These are phyloP conservation scores for Gossypium armourianum DNA, from an alignment of 441 rosid species.

Conservation along the genomic window DNA sequence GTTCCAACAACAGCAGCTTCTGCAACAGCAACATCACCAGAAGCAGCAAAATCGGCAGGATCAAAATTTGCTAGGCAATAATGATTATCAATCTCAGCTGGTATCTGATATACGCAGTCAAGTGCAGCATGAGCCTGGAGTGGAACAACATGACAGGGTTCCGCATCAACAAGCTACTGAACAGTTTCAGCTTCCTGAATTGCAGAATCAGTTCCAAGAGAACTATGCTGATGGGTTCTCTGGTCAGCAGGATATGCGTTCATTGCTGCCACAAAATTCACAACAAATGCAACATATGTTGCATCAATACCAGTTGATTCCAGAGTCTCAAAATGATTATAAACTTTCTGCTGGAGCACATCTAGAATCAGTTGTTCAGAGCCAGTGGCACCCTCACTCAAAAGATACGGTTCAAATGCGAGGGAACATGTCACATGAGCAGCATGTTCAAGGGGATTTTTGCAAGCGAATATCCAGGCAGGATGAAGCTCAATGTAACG, in stretches of 20 bases:
- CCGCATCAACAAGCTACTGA: conserved; percentile 53
- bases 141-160: conserved; percentile 44
- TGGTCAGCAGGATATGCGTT: conserved; percentile 39
- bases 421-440: conserved; percentile 43
- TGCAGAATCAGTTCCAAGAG: conserved; percentile 64
- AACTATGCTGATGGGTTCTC: conserved; percentile 47
- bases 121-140: conserved; percentile 69
- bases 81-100: conserved; percentile 48
- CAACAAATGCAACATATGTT: conserved; percentile 63
- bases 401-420: conserved; percentile 40
- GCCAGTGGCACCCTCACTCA: conserved; percentile 56
- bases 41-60: conserved; percentile 34
- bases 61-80: conserved; percentile 31
- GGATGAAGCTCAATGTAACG: conserved; percentile 71
- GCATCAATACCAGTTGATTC: conserved; percentile 46
- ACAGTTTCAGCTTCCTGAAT: conserved; percentile 50
- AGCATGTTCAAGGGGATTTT: conserved; percentile 68
- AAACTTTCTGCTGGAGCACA: conserved; percentile 45
- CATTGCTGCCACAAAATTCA: conserved; percentile 44
- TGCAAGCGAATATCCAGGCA: conserved; percentile 56
- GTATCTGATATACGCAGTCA: conserved; percentile 44
- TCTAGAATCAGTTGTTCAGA: conserved; percentile 42
- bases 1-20: conserved; percentile 57
- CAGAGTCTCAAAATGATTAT: conserved; percentile 49
- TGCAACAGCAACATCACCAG: conserved; percentile 49